Evolutionary conservation across 129 eudicot genomes (phyloP).

Genomic region (Oenanthe sinensis): DNA sequence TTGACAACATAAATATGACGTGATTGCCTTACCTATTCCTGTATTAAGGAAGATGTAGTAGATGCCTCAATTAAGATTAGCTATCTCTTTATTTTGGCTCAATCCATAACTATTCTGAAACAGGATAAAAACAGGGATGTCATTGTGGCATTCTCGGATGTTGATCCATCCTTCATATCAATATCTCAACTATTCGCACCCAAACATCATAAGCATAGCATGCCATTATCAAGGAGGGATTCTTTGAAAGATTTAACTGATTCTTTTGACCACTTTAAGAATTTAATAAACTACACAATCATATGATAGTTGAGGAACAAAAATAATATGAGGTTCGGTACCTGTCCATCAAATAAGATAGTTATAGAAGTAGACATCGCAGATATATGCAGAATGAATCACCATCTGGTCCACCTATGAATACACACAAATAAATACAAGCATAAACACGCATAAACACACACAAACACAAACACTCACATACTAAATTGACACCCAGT

Average conservation of each 20-base stretch:
- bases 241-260: constrained; percentile 28
- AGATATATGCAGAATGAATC: constrained; percentile 87
- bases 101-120: constrained; percentile 4
- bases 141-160: constrained; percentile 74
- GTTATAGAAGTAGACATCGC: constrained; percentile 91
- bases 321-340: constrained; percentile 11
- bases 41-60: neutral
- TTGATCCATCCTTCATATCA: constrained; percentile 46
- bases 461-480: too few species aligned
- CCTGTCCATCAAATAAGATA: constrained; percentile 98
- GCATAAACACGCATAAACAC: too few species aligned
- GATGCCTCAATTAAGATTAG: neutral
- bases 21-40: neutral
- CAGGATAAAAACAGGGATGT: constrained; percentile 89
- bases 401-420: constrained; percentile 96
- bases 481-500: too few species aligned
- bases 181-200: constrained; percentile 12
- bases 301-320: neutral
- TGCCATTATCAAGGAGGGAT: constrained; percentile 23
- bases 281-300: neutral
- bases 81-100: neutral
- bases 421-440: neutral
- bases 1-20: too few species aligned
- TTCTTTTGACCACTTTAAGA: constrained; percentile 24
- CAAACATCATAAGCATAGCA: constrained; percentile 7